These are phyloP conservation scores for Punctularia strigosozonata DNA, from an alignment of 768 basidiomycete genomes.

Conservation along the genomic window DNA sequence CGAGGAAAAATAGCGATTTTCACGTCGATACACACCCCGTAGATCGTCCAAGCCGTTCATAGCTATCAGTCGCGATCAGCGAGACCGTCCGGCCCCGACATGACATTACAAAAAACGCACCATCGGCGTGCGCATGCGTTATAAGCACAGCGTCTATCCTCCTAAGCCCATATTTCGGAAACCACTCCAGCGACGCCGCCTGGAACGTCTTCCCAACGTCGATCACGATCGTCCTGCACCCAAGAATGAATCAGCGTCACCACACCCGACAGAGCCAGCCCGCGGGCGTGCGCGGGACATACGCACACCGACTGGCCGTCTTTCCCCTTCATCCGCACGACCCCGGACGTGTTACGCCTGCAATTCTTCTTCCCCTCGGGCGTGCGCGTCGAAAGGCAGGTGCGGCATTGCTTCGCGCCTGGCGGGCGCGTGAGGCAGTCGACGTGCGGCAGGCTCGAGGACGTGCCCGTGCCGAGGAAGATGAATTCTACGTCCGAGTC, in stretches of 20 bases:
- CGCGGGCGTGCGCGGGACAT: constrained; percentile 6
- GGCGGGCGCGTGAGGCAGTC: constrained; percentile 67
- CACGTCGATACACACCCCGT: constrained; percentile 37
- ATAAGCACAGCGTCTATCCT: constrained; percentile 66
- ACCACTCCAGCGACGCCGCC: constrained; percentile 38
- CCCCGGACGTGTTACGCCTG: constrained; percentile 72
- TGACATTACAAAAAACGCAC: constrained; percentile 16
- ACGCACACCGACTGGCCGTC: constrained; percentile 40
- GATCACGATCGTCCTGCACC: constrained; percentile 58
- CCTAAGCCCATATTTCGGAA: constrained; percentile 65
- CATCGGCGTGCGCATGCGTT: constrained; percentile 85
- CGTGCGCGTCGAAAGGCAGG: constrained; percentile 55
- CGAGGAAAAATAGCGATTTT: constrained; percentile 4
- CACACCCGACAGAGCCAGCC: neutral
- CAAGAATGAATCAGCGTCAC: neutral
- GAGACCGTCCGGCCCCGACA: neutral
- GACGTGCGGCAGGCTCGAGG: constrained; percentile 55
- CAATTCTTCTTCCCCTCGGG: constrained; percentile 75
- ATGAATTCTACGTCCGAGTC: constrained; percentile 43
- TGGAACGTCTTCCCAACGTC: constrained; percentile 84
- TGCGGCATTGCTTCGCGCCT: constrained; percentile 37
- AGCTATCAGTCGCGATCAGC: constrained; percentile 31
- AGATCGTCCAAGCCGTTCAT: constrained; percentile 89
- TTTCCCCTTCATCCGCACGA: constrained; percentile 35
- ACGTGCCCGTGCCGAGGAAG: constrained; percentile 78